Base-by-base conservation (phyloP, 768 basidiomycete species). In the Sporobolomyces pararoseus region DNA sequence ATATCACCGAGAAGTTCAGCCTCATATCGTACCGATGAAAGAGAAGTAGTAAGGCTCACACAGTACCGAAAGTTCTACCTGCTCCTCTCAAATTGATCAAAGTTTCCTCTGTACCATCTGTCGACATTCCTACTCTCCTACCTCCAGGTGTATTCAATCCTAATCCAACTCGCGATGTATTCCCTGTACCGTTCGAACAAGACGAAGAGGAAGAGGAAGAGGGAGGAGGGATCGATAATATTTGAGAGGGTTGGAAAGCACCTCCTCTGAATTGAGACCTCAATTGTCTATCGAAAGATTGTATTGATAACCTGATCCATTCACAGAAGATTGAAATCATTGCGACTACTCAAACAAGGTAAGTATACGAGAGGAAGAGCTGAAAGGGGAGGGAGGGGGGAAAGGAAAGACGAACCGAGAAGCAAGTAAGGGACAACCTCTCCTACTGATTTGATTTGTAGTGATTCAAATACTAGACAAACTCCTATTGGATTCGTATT, bases 221-320 rank as follows among this genome's bases (percentile, higher is more conserved):
- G 16, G 49, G 39, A 9, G 50, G n/a, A 2, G 52, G 14, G 10
- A 25, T 49, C 12, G 39, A 4, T 25, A 19, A 7, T 49, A 21
- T 13, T 49, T 49, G 47, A 10, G 61, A 34, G 16, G 57, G 35
- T 21, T 37, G 29, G 25, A 53, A 49, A 5, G 54, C 53, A 0
- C 65, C 65, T 37, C 70, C 65, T 13, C 70, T 52, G 42, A 62
- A 62, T 49, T 63, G 57, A 27, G 65, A 63, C 39, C 70, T 52
- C 23, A 71, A 61, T 27, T 46, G 34, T n/a, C 70, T 60, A 53
- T 71, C 70, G 34, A 66, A 66, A n/a, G 70, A 19, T 25, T 57
- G 21, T 29, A 66, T 46, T 19, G 65, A 57, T 19, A 71, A 49
- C 34, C 70, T 60, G n/a, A 63, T 14, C 46, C 54, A 71, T 34